phyloP scores from a whole-genome alignment of 148 eudicot species.

The Rhododendron williamsianum region DNA sequence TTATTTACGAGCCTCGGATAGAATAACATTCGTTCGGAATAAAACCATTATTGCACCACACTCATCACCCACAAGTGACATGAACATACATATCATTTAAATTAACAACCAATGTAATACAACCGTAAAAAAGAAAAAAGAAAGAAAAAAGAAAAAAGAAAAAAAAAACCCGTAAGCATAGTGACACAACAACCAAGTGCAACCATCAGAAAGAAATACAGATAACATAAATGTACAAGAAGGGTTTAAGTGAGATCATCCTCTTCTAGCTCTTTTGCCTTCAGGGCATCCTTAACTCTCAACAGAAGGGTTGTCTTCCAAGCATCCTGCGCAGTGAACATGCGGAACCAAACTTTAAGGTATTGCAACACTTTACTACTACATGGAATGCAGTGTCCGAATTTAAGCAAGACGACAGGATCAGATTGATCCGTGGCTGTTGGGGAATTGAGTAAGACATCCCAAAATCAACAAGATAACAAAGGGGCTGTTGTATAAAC shows the following conservation, averaged over 20 bases:
- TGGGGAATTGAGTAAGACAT: not conserved
- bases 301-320: constrained; percentile 87
- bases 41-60: not conserved
- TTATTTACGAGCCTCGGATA: not conserved
- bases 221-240: not conserved
- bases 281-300: constrained; percentile 81
- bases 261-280: constrained; percentile 75
- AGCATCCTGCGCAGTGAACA: constrained; percentile 48
- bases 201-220: constrained; percentile 9
- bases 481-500: not conserved
- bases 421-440: not conserved
- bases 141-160: too few relatives aligned
- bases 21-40: not conserved
- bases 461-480: not conserved
- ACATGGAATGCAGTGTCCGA: not conserved
- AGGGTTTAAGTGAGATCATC: constrained; percentile 64
- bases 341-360: not conserved
- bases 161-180: not conserved
- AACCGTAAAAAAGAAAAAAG: too few relatives aligned
- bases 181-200: not conserved
- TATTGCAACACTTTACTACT: not conserved
- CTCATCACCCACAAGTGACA: not conserved
- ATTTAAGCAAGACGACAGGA: not conserved
- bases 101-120: not conserved
- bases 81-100: not conserved